These are phyloP conservation scores for Babesia ovata DNA, from an alignment of 169 alveolate species.

Conservation along the genomic window DNA sequence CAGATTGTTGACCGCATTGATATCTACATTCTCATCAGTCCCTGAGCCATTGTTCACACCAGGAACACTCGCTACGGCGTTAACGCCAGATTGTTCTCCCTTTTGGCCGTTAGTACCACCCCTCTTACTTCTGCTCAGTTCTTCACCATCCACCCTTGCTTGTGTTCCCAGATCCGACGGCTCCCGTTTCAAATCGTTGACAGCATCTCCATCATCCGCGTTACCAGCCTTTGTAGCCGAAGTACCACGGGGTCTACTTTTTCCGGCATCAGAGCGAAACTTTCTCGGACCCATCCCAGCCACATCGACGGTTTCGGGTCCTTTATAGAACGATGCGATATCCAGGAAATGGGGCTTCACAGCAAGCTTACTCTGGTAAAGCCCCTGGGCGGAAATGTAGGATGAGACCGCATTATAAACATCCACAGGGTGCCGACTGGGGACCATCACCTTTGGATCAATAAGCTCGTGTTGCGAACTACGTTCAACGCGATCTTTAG, in stretches of 20 bases:
- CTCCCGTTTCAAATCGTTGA: no score
- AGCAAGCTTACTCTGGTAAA: constrained; percentile 32
- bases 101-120: no score
- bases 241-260: background rate
- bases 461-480: constrained; percentile 31
- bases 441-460: constrained; percentile 27
- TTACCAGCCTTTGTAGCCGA: background rate
- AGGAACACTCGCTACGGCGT: no score
- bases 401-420: constrained; percentile 19
- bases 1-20: no score
- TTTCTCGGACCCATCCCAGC: background rate
- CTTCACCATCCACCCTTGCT: no score
- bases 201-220: background rate
- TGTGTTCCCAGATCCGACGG: no score
- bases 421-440: constrained; percentile 37
- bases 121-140: no score
- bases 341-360: constrained; percentile 38
- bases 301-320: background rate
- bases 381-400: constrained; percentile 36
- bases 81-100: no score
- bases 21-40: no score
- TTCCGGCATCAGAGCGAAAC: constrained; percentile 1
- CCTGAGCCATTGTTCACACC: no score
- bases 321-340: background rate
- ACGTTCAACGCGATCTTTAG: background rate